These are phyloP conservation scores for Kodamaea sp. DNA, from an alignment of 1,139 yeast genomes.

Conservation along the genomic window DNA sequence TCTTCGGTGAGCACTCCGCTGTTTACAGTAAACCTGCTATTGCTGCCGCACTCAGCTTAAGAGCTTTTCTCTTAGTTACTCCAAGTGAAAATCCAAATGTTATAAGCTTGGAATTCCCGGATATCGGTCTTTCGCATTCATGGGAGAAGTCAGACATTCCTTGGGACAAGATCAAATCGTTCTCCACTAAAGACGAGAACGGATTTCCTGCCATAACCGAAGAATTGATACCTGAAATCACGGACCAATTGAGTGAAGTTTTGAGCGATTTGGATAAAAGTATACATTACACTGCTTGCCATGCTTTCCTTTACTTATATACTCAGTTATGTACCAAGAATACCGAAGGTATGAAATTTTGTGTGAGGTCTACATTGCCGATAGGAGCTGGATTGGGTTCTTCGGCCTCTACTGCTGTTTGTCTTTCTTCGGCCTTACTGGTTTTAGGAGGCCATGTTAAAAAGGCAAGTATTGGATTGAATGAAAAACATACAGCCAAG, in stretches of 20 bases:
- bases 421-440: constrained; percentile 74
- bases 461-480: constrained; percentile 25
- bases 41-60: constrained; percentile 79
- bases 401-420: constrained; percentile 86
- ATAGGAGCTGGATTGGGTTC: constrained; percentile 98
- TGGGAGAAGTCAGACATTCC: constrained; percentile 67
- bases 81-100: constrained; percentile 33
- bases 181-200: constrained; percentile 14
- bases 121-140: constrained; percentile 58
- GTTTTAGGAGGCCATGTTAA: constrained; percentile 54
- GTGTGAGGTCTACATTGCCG: constrained; percentile 80
- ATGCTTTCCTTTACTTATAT: constrained; percentile 78
- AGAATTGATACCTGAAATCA: constrained; percentile 60
- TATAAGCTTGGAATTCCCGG: constrained; percentile 75
- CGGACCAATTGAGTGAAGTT: constrained; percentile 43
- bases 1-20: constrained; percentile 97
- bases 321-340: constrained; percentile 50
- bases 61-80: constrained; percentile 73
- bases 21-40: constrained; percentile 91
- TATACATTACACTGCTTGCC: constrained; percentile 77
- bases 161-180: constrained; percentile 43
- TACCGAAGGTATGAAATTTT: constrained; percentile 53
- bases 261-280: constrained; percentile 47
- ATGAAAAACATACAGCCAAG: constrained; percentile 27
- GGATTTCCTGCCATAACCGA: constrained; percentile 45